Conservation (phyloP, 768 basidiomycete species). For the Stropharia rugosoannulata region DNA sequence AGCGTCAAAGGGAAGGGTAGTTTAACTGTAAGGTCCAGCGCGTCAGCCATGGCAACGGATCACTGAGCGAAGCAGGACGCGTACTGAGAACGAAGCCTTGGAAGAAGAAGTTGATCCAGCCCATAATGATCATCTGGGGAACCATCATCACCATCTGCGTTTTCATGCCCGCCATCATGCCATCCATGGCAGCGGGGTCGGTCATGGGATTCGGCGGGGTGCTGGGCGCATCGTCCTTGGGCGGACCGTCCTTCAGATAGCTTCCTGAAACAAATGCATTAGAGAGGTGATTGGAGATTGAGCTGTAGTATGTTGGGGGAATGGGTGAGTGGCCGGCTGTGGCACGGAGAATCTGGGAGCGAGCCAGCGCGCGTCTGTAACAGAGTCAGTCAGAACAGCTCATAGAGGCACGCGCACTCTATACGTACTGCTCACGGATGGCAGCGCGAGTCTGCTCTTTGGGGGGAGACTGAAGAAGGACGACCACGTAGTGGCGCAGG, state of each 20-base stretch:
- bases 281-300: conserved; percentile 74
- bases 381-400: conserved; percentile 2
- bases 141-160: conserved; percentile 99
- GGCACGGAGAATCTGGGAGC: conserved; percentile 81
- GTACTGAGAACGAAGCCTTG: conserved; percentile 96
- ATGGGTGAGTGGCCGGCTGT: conserved; percentile 82
- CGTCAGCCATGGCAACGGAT: background rate
- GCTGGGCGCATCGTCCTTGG: conserved; percentile 56
- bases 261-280: conserved; percentile 71
- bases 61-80: conserved; percentile 31
- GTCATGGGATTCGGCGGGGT: conserved; percentile 79
- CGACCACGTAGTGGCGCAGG: conserved; percentile 87
- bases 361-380: conserved; percentile 69
- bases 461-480: conserved; percentile 80
- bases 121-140: conserved; percentile 98
- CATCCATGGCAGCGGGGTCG: conserved; percentile 93
- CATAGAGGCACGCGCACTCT: conserved; percentile 1
- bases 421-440: conserved; percentile 88
- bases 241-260: conserved; percentile 85
- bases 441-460: conserved; percentile 77
- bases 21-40: conserved; percentile 59
- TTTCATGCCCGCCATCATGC: conserved; percentile 99
- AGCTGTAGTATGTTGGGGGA: conserved; percentile 67
- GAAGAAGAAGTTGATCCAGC: conserved; percentile 99
- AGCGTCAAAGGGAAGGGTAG: conserved; percentile 95